Conservation (phyloP, 2,329 filamentous ascomycete species). For the Sphaerostilbella broomeana region DNA sequence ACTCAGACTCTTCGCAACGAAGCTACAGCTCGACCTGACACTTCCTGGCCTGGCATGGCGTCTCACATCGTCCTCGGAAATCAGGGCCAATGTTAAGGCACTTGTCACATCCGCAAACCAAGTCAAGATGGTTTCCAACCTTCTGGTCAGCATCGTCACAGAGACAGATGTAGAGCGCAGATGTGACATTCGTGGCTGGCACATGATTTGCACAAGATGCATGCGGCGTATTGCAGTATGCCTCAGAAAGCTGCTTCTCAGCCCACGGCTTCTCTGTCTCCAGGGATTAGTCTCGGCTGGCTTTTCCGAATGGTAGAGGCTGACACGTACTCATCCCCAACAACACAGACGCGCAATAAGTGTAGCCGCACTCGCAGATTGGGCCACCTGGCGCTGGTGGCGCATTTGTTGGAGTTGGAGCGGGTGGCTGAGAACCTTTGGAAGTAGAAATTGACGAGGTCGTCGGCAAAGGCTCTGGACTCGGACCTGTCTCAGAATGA, state of each 20-base stretch:
- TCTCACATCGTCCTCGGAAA: slow-evolving; percentile 33
- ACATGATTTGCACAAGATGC: slow-evolving; percentile 26
- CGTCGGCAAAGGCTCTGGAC: slow-evolving; percentile 14
- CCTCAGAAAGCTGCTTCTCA: slow-evolving; percentile 25
- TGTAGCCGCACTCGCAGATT: slow-evolving; percentile 36
- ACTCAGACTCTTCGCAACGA: too few relatives aligned
- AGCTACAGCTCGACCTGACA: slow-evolving; percentile 9
- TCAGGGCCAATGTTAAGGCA: slow-evolving; percentile 35
- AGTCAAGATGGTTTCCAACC: slow-evolving; percentile 28
- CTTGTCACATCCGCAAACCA: slow-evolving; percentile 34
- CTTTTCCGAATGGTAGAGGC: background rate
- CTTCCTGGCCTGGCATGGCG: slow-evolving; percentile 26
- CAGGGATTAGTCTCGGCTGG: background rate
- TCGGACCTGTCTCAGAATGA: slow-evolving; percentile 6
- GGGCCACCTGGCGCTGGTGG: slow-evolving; percentile 22
- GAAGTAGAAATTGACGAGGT: slow-evolving; percentile 10
- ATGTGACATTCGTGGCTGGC: slow-evolving; percentile 26
- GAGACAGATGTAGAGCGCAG: slow-evolving; percentile 34
- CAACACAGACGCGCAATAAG: slow-evolving; percentile 35
- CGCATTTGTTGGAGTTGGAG: slow-evolving; percentile 16
- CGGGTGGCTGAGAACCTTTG: slow-evolving; percentile 4
- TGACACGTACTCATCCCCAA: slow-evolving; percentile 30
- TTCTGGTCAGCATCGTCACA: slow-evolving; percentile 28
- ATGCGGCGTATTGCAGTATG: slow-evolving; percentile 33
- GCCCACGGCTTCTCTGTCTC: slow-evolving; percentile 28